phyloP scores from a whole-genome alignment of 2,329 filamentous ascomycete species.

The Neonectria neomacrospora region DNA sequence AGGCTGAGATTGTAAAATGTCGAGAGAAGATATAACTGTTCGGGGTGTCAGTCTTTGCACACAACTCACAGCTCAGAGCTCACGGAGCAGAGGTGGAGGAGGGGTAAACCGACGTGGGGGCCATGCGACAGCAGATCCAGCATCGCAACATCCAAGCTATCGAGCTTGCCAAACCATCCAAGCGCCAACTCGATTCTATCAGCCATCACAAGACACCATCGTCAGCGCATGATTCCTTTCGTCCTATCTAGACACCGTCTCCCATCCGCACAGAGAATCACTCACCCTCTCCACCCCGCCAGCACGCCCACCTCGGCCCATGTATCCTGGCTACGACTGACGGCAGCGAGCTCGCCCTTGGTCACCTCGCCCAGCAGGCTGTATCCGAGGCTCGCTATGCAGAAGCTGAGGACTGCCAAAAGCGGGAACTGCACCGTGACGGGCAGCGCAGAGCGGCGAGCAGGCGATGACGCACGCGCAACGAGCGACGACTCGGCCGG shows the following conservation, averaged over 20 bases:
- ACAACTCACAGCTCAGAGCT: slow-evolving; percentile 1
- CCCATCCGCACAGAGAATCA: slow-evolving; percentile 32
- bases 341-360: slow-evolving; percentile 71
- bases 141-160: slow-evolving; percentile 75
- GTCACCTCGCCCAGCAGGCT: slow-evolving; percentile 69
- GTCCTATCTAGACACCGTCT: slow-evolving; percentile 3
- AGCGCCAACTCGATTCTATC: slow-evolving; percentile 74
- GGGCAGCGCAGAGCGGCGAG: slow-evolving; percentile 53
- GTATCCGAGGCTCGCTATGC: slow-evolving; percentile 72
- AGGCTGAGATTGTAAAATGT: slow-evolving; percentile 80
- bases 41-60: slow-evolving; percentile 26
- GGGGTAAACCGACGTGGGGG: slow-evolving; percentile 67
- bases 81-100: slow-evolving; percentile 14
- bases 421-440: slow-evolving; percentile 62
- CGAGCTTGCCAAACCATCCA: slow-evolving; percentile 79
- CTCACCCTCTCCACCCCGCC: slow-evolving; percentile 66
- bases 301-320: slow-evolving; percentile 69
- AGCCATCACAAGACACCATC: neutral
- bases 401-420: slow-evolving; percentile 65
- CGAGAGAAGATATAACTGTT: slow-evolving; percentile 75
- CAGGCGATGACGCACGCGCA: slow-evolving; percentile 6
- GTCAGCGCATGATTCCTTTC: slow-evolving; percentile 15
- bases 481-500: slow-evolving; percentile 11
- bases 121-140: slow-evolving; percentile 77
- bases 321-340: slow-evolving; percentile 72